Conservation (phyloP, 768 basidiomycete species). For the Mycena epipterygia region DNA sequence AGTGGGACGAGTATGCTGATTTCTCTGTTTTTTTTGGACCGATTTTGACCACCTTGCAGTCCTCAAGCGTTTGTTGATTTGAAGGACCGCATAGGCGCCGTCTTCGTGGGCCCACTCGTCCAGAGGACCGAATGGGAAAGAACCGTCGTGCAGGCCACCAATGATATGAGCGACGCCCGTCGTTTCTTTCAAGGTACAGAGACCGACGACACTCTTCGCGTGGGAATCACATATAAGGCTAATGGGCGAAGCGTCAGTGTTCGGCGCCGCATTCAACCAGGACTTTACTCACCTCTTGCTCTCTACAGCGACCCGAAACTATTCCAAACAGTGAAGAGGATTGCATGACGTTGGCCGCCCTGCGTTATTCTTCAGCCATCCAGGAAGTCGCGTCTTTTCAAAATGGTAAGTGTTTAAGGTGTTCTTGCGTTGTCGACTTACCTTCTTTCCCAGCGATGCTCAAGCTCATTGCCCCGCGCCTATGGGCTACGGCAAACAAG, state of each 20-base stretch:
- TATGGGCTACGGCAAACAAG: background rate
- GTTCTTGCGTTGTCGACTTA: background rate
- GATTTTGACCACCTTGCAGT: background rate
- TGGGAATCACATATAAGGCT: too few species aligned
- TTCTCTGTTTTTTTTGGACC: background rate
- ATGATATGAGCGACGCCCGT: background rate
- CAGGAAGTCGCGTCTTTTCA: background rate
- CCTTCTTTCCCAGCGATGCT: background rate
- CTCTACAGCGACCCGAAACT: background rate
- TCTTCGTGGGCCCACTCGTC: background rate
- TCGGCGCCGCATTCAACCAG: too few species aligned
- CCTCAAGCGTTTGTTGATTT: background rate
- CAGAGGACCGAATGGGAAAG: background rate
- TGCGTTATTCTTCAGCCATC: background rate
- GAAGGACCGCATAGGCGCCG: background rate
- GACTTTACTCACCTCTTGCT: background rate
- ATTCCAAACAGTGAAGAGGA: background rate
- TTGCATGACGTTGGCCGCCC: background rate
- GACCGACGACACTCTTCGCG: background rate
- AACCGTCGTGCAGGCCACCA: background rate
- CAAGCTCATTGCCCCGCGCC: background rate
- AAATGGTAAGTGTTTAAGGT: background rate
- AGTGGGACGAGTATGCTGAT: background rate
- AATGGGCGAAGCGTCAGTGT: too few species aligned
- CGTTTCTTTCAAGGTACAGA: background rate